phyloP scores from a whole-genome alignment of 352 stramenopile species.

The Phytopythium aichiense region DNA sequence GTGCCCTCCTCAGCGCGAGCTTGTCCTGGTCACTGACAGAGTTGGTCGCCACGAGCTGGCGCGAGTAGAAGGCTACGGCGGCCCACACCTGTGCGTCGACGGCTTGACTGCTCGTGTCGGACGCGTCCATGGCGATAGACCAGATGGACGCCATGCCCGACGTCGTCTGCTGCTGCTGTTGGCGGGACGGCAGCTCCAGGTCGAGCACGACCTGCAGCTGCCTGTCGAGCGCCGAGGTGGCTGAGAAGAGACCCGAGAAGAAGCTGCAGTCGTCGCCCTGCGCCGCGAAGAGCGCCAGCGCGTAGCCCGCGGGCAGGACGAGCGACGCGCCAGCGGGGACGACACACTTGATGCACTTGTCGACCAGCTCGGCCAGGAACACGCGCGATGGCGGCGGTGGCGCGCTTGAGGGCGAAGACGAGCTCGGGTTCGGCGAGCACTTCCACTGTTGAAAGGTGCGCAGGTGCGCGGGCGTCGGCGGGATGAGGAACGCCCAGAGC shows the following conservation, averaged over 20 bases:
- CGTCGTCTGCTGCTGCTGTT: neutral
- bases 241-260: conserved; percentile 58
- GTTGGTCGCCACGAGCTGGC: conserved; percentile 42
- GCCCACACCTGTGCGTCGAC: conserved; percentile 51
- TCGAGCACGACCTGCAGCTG: conserved; percentile 42
- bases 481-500: conserved; percentile 63
- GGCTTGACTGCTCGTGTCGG: neutral
- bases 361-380: conserved; percentile 65
- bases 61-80: conserved; percentile 52
- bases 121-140: conserved; percentile 4
- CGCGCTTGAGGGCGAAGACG: conserved; percentile 10
- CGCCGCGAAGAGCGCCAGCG: conserved; percentile 58
- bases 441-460: conserved; percentile 61
- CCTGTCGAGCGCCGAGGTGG: conserved; percentile 39
- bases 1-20: conserved; percentile 35
- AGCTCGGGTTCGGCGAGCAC: neutral
- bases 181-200: conserved; percentile 22
- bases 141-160: conserved; percentile 1
- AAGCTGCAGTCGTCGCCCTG: conserved; percentile 40
- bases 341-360: conserved; percentile 70
- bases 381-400: conserved; percentile 20
- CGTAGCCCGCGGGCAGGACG: conserved; percentile 63
- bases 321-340: conserved; percentile 46
- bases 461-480: conserved; percentile 40
- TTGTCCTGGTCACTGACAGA: conserved; percentile 43